phyloP scores from a whole-genome alignment of 163 green algal species.

The Scenedesmus sp. region DNA sequence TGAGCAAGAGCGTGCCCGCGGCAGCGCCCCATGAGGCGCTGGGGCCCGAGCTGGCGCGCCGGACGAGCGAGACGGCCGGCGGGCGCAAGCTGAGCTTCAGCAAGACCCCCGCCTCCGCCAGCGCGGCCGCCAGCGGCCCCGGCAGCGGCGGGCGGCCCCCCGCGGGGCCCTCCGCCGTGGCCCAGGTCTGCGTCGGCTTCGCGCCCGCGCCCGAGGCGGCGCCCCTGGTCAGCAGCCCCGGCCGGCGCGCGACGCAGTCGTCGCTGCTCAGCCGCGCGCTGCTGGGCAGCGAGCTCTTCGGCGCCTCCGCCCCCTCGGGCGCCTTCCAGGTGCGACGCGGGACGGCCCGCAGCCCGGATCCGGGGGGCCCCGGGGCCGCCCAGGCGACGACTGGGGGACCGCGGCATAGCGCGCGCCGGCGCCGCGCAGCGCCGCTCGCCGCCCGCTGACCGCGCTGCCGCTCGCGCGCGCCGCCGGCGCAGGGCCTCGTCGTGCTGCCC shows the following conservation, averaged over 20 bases:
- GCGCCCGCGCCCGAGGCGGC: slow-evolving; percentile 1
- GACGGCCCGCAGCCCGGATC: neutral
- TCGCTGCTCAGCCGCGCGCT: slow-evolving; percentile 24
- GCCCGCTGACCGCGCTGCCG: no score
- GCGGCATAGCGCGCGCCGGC: no score
- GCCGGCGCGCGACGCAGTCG: slow-evolving; percentile 22
- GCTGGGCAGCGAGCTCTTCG: slow-evolving; percentile 34
- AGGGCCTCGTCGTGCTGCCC: slow-evolving; percentile 26
- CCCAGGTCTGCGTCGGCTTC: slow-evolving; percentile 21
- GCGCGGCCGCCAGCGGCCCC: neutral
- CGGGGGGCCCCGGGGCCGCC: no score
- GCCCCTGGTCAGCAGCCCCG: neutral
- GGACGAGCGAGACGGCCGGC: no score
- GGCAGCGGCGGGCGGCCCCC: slow-evolving; percentile 2
- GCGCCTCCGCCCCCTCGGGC: slow-evolving; percentile 7
- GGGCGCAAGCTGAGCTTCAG: no score
- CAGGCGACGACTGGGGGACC: no score
- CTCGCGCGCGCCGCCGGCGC: no score
- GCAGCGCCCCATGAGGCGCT: no score
- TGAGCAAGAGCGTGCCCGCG: no score
- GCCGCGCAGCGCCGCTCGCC: no score
- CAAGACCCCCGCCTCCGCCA: no score
- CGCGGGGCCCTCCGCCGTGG: slow-evolving; percentile 6
- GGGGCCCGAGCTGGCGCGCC: no score
- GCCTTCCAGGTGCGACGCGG: slow-evolving; percentile 5